phyloP scores from a whole-genome alignment of 2,329 filamentous ascomycete genomes.

The Colletotrichum sublineola region DNA sequence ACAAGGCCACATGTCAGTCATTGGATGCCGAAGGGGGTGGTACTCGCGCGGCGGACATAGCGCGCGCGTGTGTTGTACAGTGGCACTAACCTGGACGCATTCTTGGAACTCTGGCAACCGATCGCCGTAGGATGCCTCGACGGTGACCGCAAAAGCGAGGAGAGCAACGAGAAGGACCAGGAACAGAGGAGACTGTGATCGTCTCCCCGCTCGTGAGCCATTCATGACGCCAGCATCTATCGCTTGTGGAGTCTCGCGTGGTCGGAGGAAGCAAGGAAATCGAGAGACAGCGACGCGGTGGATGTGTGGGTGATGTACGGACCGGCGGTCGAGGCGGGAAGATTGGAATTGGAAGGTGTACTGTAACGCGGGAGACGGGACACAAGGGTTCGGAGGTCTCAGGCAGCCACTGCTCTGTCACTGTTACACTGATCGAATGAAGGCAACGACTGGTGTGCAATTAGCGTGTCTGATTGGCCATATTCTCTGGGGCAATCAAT shows the following conservation, averaged over 20 bases:
- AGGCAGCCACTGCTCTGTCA: constrained; percentile 24
- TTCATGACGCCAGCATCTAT: constrained; percentile 42
- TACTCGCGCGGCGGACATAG: neutral
- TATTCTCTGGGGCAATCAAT: constrained; percentile 1
- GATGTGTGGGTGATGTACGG: neutral
- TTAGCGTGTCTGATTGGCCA: constrained; percentile 23
- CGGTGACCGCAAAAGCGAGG: constrained; percentile 58
- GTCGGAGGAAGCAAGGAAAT: neutral
- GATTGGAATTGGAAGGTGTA: constrained; percentile 1
- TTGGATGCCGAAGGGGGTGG: neutral
- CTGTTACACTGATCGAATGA: constrained; percentile 19
- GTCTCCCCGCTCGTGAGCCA: constrained; percentile 38
- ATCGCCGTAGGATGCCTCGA: constrained; percentile 84
- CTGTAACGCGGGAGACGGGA: constrained; percentile 10
- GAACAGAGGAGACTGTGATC: constrained; percentile 43
- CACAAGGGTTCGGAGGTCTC: constrained; percentile 40
- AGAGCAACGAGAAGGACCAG: constrained; percentile 51
- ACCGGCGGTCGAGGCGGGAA: neutral
- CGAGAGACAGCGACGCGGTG: neutral
- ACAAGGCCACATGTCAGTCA: constrained; percentile 26
- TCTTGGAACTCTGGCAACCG: constrained; percentile 86
- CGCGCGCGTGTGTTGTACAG: constrained; percentile 38
- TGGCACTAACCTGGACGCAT: constrained; percentile 80
- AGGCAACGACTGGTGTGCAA: constrained; percentile 16
- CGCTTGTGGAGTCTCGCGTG: neutral